Evolutionary conservation across 805 yeast species (phyloP).

Genomic region (Ascoidea rubescens): DNA sequence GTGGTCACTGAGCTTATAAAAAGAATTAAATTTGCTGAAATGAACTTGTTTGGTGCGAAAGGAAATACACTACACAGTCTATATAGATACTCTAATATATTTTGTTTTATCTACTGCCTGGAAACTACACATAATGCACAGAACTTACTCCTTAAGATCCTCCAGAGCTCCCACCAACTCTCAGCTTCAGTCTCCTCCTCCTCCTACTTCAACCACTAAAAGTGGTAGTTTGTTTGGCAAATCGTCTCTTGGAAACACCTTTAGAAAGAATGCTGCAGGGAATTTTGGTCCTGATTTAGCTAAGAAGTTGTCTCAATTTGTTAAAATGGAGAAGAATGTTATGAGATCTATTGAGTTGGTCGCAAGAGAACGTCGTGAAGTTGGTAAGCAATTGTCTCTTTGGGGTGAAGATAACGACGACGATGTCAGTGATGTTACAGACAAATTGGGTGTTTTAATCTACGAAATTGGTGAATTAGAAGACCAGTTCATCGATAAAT

Average conservation of each 20-base stretch:
- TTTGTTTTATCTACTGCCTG: background rate
- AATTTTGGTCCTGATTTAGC: slow-evolving; percentile 90
- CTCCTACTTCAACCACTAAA: slow-evolving; percentile 64
- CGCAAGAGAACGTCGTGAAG: slow-evolving; percentile 87
- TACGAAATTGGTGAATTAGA: slow-evolving; percentile 96
- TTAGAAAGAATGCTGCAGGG: slow-evolving; percentile 81
- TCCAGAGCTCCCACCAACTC: slow-evolving; percentile 75
- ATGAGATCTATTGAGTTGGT: slow-evolving; percentile 89
- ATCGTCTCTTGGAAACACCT: slow-evolving; percentile 49
- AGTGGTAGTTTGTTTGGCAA: slow-evolving; percentile 56
- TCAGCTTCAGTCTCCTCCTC: slow-evolving; percentile 68
- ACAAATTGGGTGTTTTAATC: slow-evolving; percentile 88
- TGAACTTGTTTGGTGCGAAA: no score
- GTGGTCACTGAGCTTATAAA: no score
- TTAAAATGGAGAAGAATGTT: slow-evolving; percentile 93
- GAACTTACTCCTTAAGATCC: slow-evolving; percentile 73
- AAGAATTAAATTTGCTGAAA: no score
- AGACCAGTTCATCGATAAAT: slow-evolving; percentile 95
- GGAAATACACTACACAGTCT: no score
- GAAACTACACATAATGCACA: slow-evolving; percentile 37
- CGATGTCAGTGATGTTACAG: slow-evolving; percentile 93
- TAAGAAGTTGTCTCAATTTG: slow-evolving; percentile 78
- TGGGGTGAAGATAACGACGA: slow-evolving; percentile 99
- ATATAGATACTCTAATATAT: no score
- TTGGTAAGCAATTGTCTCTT: slow-evolving; percentile 89